A percentile compares a stretch with the other conserved stretches of the same genome.
Conservation (phyloP, 352 stramenopile species). For the Globisporangium viniferum region DNA sequence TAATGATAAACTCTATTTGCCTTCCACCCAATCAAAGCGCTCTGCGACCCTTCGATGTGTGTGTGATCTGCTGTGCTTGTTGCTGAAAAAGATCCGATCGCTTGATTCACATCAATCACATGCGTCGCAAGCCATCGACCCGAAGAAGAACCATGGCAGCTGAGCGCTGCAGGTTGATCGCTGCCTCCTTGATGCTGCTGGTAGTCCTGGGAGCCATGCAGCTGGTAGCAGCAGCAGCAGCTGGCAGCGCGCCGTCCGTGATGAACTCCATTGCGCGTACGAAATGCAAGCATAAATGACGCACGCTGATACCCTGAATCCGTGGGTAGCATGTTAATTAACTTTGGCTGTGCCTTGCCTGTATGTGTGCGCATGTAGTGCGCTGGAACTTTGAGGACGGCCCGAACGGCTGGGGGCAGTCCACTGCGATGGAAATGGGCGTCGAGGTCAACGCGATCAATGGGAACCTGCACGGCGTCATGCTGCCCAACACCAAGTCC, state of each 20-base stretch:
- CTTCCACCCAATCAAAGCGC: neutral
- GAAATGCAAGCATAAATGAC: conserved; percentile 1
- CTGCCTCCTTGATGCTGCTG: neutral
- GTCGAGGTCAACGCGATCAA: conserved; percentile 52
- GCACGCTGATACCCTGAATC: neutral
- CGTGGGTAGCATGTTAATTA: neutral
- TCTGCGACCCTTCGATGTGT: neutral
- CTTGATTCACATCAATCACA: neutral
- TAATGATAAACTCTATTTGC: neutral
- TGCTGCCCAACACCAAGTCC: conserved; percentile 32
- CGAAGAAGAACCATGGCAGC: neutral
- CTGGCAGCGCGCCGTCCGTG: conserved; percentile 10
- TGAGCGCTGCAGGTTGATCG: neutral
- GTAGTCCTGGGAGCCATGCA: neutral
- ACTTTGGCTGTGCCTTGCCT: neutral
- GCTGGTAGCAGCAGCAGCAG: neutral
- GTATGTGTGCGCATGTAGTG: conserved; percentile 22
- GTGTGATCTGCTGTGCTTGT: neutral
- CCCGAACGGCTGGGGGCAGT: conserved; percentile 56
- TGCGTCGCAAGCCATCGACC: neutral
- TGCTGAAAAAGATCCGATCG: neutral
- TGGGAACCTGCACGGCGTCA: conserved; percentile 38
- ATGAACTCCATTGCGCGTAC: conserved; percentile 43
- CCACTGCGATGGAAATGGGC: conserved; percentile 60
- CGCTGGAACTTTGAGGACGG: conserved; percentile 63